Evolutionary conservation across 805 yeast species (phyloP).

Genomic region (Metschnikowia cerradonensis): DNA sequence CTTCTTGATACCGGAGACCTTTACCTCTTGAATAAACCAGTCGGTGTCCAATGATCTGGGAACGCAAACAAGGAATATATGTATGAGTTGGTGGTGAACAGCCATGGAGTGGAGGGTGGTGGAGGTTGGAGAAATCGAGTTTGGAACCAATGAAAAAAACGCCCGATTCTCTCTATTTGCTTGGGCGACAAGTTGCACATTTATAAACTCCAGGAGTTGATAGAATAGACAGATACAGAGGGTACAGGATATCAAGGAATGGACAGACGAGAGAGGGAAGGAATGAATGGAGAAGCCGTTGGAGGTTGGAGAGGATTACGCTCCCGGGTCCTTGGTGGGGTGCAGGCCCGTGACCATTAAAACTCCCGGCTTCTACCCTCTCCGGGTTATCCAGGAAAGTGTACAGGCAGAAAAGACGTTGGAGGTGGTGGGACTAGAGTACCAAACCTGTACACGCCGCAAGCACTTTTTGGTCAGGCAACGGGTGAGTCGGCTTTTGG

Average conservation of each 20-base stretch:
- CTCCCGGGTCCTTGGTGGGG: too few species aligned
- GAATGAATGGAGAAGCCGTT: background rate
- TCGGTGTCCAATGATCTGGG: background rate
- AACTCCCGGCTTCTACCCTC: constrained; percentile 7
- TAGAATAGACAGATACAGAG: constrained; percentile 16
- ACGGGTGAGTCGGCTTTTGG: constrained; percentile 36
- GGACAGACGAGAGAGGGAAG: too few species aligned
- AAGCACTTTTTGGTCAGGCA: constrained; percentile 30
- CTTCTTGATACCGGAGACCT: constrained; percentile 37
- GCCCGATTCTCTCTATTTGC: constrained; percentile 28
- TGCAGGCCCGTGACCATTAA: background rate
- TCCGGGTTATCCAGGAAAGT: constrained; percentile 7
- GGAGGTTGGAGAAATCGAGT: constrained; percentile 22
- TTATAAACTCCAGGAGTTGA: constrained; percentile 25
- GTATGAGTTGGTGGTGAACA: constrained; percentile 33
- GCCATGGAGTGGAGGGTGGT: constrained; percentile 29
- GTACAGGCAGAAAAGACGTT: constrained; percentile 18
- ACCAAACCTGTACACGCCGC: constrained; percentile 24
- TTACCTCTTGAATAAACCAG: constrained; percentile 33
- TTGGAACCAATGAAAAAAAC: constrained; percentile 8
- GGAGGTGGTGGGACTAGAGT: constrained; percentile 42
- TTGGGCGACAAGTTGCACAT: constrained; percentile 35
- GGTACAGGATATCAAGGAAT: background rate
- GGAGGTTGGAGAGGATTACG: background rate
- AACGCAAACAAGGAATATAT: constrained; percentile 23